These are phyloP conservation scores for Litsea cubeba DNA, from an alignment of 164 flowering plant species.

Conservation along the genomic window DNA sequence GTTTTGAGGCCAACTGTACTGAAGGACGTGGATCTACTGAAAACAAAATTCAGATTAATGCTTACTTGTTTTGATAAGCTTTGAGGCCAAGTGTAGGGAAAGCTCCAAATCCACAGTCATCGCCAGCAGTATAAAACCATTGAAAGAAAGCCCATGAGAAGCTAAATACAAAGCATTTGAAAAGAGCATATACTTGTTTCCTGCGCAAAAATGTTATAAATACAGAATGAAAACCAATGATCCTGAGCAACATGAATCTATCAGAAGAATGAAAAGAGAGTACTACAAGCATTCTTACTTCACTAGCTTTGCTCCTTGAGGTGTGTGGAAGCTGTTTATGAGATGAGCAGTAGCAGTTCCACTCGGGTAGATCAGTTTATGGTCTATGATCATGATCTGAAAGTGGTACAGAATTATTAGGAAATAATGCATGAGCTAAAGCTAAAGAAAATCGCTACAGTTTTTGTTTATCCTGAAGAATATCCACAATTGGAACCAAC, in stretches of 20 bases:
- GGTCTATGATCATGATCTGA: slow-evolving; percentile 59
- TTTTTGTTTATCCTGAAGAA: background rate
- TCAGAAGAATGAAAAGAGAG: background rate
- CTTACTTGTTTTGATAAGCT: slow-evolving; percentile 13
- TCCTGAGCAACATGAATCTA: background rate
- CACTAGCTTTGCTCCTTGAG: slow-evolving; percentile 51
- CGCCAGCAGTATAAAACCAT: slow-evolving; percentile 30
- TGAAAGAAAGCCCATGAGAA: slow-evolving; percentile 29
- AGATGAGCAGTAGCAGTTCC: slow-evolving; percentile 67
- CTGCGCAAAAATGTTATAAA: slow-evolving; percentile 5
- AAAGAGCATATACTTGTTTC: slow-evolving; percentile 22
- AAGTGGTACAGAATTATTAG: background rate
- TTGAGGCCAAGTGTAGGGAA: slow-evolving; percentile 28
- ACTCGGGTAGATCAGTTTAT: slow-evolving; percentile 59
- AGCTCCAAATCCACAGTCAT: slow-evolving; percentile 21
- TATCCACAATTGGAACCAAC: background rate
- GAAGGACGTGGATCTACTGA: too few species aligned
- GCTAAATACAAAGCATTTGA: slow-evolving; percentile 14
- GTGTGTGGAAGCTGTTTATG: slow-evolving; percentile 65
- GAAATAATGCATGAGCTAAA: too few species aligned
- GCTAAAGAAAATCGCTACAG: background rate
- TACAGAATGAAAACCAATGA: background rate
- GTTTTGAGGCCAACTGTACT: too few species aligned
- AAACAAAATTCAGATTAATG: background rate
- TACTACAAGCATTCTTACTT: slow-evolving; percentile 25